Conservation (phyloP, 495 filamentous ascomycete genomes). For the Hypoxylon rickii region DNA sequence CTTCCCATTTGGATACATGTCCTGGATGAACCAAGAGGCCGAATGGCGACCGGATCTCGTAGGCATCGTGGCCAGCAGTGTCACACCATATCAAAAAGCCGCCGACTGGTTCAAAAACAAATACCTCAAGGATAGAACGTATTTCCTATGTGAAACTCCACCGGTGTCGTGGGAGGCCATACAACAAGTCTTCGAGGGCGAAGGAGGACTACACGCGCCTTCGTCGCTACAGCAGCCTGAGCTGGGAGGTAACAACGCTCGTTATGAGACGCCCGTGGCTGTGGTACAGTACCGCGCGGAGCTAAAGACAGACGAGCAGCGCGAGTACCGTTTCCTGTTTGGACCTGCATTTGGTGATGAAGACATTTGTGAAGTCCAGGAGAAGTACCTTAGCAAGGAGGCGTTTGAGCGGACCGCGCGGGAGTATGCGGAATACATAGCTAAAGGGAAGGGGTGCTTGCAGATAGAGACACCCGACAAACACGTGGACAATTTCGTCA, state of each 20-base stretch:
- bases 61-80: slow-evolving; percentile 53
- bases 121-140: slow-evolving; percentile 60
- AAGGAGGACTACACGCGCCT: slow-evolving; percentile 59
- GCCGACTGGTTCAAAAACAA: slow-evolving; percentile 62
- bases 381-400: slow-evolving; percentile 55
- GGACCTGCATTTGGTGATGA: slow-evolving; percentile 57
- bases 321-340: slow-evolving; percentile 58
- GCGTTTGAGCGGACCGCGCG: slow-evolving; percentile 48
- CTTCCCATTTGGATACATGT: slow-evolving; percentile 63
- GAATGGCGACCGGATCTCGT: slow-evolving; percentile 53
- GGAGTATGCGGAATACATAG: slow-evolving; percentile 56
- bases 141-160: slow-evolving; percentile 57
- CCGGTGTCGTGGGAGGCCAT: slow-evolving; percentile 57
- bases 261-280: slow-evolving; percentile 60
- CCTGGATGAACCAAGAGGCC: slow-evolving; percentile 64
- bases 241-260: slow-evolving; percentile 51
- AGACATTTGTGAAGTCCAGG: slow-evolving; percentile 52
- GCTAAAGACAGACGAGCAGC: slow-evolving; percentile 45
- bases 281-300: slow-evolving; percentile 56
- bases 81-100: slow-evolving; percentile 61
- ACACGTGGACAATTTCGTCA: slow-evolving; percentile 61
- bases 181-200: slow-evolving; percentile 59
- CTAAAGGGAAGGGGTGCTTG: slow-evolving; percentile 53
- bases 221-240: slow-evolving; percentile 43
- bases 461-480: slow-evolving; percentile 59